Conservation (phyloP, 768 basidiomycete genomes). For the Udeniomyces megalosporus region DNA sequence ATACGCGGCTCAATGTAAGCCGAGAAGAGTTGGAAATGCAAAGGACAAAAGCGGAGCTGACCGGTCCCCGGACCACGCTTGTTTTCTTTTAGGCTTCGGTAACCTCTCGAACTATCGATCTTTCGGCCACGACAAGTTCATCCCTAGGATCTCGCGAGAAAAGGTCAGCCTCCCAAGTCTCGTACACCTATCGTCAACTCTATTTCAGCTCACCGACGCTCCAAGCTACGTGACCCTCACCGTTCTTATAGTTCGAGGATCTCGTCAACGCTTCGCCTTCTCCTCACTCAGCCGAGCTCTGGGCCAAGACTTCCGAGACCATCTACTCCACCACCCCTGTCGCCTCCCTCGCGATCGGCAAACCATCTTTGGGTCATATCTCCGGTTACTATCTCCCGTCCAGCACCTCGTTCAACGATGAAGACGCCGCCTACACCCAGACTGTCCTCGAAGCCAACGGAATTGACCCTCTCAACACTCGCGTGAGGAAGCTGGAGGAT, state of each 20-base stretch:
- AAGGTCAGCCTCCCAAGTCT: conserved; percentile 35
- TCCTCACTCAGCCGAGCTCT: not conserved
- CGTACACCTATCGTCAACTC: not conserved
- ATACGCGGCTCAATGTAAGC: not conserved
- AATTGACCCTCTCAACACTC: conserved; percentile 66
- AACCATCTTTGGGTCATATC: conserved; percentile 51
- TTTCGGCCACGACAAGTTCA: conserved; percentile 73
- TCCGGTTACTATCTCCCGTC: conserved; percentile 76
- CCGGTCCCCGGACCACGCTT: not conserved
- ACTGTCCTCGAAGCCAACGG: conserved; percentile 54
- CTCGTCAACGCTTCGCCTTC: too few species aligned
- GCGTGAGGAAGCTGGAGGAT: conserved; percentile 57
- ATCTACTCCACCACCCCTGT: conserved; percentile 57
- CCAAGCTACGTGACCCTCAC: too few species aligned
- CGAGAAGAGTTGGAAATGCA: not conserved
- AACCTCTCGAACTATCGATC: conserved; percentile 7
- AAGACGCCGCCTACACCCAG: conserved; percentile 55
- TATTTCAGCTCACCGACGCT: not conserved
- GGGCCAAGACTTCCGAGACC: conserved; percentile 47
- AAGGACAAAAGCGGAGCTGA: not conserved
- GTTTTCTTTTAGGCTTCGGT: not conserved
- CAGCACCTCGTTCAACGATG: conserved; percentile 47
- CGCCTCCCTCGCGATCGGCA: conserved; percentile 56
- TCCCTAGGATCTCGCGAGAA: conserved; percentile 48
- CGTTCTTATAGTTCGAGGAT: too few species aligned